A percentile compares a stretch with the other conserved stretches of the same genome.
Conservation (phyloP, 2,329 filamentous ascomycete genomes). For the Metarhizium guizhouense region DNA sequence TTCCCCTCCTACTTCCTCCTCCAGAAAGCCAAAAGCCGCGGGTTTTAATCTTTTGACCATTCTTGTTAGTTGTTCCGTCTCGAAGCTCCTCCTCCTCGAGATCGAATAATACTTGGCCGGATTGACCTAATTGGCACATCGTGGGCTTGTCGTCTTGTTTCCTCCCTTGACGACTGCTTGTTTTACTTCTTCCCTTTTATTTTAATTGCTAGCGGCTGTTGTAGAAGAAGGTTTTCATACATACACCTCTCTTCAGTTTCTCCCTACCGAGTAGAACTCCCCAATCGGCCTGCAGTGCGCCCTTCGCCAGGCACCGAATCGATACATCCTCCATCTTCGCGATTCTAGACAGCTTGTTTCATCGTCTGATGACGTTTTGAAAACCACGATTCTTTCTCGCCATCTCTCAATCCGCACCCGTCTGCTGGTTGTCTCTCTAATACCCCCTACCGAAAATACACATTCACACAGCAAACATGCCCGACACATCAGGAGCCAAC, state of each 20-base stretch:
- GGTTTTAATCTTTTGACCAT: neutral
- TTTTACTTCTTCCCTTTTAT: neutral
- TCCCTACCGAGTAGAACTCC: conserved; percentile 5
- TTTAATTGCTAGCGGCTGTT: conserved; percentile 4
- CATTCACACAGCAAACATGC: conserved; percentile 30
- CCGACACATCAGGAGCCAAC: conserved; percentile 31
- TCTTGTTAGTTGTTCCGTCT: conserved; percentile 1
- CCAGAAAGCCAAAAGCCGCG: neutral
- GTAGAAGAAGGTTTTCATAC: conserved; percentile 4
- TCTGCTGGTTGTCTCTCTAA: neutral
- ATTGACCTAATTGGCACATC: neutral
- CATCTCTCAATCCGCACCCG: neutral
- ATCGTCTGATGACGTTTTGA: conserved; percentile 2
- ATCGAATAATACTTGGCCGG: conserved; percentile 1
- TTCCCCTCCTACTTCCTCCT: neutral
- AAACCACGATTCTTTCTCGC: neutral
- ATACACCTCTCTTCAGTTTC: conserved; percentile 12
- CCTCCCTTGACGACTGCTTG: conserved; percentile 4
- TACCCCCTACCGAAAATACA: neutral
- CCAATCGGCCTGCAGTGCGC: neutral
- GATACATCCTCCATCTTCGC: conserved; percentile 1
- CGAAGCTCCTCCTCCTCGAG: conserved; percentile 7
- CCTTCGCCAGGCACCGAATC: neutral
- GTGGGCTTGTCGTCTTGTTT: conserved; percentile 4
- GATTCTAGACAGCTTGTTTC: neutral